Evolutionary conservation across 192 early-diverging fungal species (phyloP).

Genomic region (Umbelopsis sp.): DNA sequence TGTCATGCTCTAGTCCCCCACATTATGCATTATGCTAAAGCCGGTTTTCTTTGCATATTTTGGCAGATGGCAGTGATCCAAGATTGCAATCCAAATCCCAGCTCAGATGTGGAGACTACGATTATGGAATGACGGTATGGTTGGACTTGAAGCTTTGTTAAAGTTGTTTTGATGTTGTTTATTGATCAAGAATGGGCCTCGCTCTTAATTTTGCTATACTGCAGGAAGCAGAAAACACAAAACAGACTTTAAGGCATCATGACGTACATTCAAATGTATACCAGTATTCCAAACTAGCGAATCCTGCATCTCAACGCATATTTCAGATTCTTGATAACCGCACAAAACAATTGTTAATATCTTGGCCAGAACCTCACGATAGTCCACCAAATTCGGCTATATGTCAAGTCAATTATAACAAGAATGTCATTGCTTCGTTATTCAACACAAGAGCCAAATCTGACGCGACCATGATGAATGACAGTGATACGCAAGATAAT

Average conservation of each 20-base stretch:
- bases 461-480: neutral
- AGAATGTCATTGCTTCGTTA: neutral
- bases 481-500: neutral
- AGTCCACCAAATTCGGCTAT: neutral
- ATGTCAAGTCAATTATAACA: neutral
- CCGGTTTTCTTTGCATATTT: neutral
- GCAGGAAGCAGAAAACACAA: neutral
- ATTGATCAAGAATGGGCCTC: neutral
- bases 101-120: slow-evolving; percentile 2
- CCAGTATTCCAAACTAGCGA: neutral
- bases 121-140: neutral
- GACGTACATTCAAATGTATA: neutral
- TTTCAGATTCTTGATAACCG: slow-evolving; percentile 23
- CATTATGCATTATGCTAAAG: neutral
- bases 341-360: slow-evolving; percentile 22
- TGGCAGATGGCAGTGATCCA: slow-evolving; percentile 1
- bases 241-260: neutral
- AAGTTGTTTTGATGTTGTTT: neutral
- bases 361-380: slow-evolving; percentile 22
- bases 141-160: neutral
- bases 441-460: neutral
- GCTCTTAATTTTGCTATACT: neutral
- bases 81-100: neutral
- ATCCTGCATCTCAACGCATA: slow-evolving; percentile 6
- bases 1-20: neutral